Percentiles rank a stretch among this genome's conserved stretches.
Conservation (phyloP, 176 grass and related monocot species). For the Oryza glumipatula region DNA sequence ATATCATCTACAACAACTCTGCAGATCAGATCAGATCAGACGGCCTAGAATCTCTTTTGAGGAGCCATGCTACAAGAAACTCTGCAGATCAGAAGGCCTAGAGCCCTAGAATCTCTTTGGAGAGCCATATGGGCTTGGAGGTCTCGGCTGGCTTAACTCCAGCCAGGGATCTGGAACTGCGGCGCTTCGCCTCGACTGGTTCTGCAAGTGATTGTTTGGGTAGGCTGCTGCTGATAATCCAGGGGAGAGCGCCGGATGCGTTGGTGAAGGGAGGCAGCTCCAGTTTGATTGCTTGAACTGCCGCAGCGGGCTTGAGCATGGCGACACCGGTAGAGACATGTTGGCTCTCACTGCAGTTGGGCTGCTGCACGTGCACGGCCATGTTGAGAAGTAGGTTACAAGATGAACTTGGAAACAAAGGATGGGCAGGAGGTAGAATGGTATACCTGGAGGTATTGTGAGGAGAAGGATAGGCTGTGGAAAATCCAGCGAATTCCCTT, state of each 20-base stretch:
- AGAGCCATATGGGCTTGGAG: slow-evolving; percentile 14
- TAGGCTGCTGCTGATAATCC: neutral
- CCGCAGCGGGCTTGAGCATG: slow-evolving; percentile 74
- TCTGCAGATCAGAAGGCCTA: neutral
- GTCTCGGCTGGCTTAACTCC: neutral
- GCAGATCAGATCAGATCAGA: too few species aligned
- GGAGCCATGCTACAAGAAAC: slow-evolving; percentile 12
- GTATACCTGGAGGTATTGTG: slow-evolving; percentile 12
- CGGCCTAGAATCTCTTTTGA: neutral
- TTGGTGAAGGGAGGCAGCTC: slow-evolving; percentile 81
- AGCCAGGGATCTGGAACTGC: neutral
- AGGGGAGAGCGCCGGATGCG: slow-evolving; percentile 52
- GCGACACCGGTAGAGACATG: slow-evolving; percentile 75
- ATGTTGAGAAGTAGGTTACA: neutral
- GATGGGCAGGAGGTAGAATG: neutral
- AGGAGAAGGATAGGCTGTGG: slow-evolving; percentile 4
- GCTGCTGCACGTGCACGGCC: neutral
- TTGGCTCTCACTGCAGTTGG: slow-evolving; percentile 3
- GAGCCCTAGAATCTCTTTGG: slow-evolving; percentile 6
- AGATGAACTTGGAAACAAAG: neutral
- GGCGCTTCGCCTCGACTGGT: neutral
- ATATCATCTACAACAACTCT: neutral
- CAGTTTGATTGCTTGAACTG: slow-evolving; percentile 71
- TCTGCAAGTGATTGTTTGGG: neutral
- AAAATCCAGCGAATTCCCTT: slow-evolving; percentile 24